phyloP scores from a whole-genome alignment of 2,329 filamentous ascomycete genomes.

The Fusarium proliferatum region DNA sequence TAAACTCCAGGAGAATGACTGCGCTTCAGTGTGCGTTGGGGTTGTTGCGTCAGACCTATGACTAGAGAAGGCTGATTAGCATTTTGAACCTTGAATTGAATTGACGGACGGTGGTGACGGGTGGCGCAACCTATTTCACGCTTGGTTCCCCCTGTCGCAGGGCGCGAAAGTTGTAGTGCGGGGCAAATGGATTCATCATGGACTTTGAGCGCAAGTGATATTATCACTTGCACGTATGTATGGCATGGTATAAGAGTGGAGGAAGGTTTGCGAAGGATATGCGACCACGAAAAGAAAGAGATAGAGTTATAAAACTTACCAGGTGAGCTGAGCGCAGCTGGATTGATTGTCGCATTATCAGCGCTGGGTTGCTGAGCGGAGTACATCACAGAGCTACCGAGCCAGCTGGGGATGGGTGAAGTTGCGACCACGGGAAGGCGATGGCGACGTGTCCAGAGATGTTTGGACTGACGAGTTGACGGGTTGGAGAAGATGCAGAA shows the following conservation, averaged over 20 bases:
- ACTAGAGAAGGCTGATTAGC: conserved; percentile 40
- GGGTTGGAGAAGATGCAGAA: conserved; percentile 53
- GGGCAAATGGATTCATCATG: conserved; percentile 32
- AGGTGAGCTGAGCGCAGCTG: conserved; percentile 83
- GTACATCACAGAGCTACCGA: conserved; percentile 52
- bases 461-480: conserved; percentile 61
- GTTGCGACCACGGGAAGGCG: conserved; percentile 48
- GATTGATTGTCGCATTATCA: conserved; percentile 91
- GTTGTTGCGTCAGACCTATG: conserved; percentile 63
- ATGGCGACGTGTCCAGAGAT: conserved; percentile 72
- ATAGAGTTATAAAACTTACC: conserved; percentile 63
- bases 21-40: conserved; percentile 79
- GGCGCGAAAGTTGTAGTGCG: conserved; percentile 15
- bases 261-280: conserved; percentile 19
- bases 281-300: conserved; percentile 28
- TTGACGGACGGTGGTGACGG: not conserved
- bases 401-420: conserved; percentile 39
- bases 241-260: conserved; percentile 6
- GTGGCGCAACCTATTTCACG: conserved; percentile 17
- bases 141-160: not conserved
- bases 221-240: not conserved
- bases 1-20: conserved; percentile 79
- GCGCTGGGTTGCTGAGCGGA: conserved; percentile 71
- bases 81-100: conserved; percentile 24
- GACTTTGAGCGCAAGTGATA: conserved; percentile 19